Evolutionary conservation across 139 green algal species (phyloP).

Genomic region (Chlamydomonas schloesseri): DNA sequence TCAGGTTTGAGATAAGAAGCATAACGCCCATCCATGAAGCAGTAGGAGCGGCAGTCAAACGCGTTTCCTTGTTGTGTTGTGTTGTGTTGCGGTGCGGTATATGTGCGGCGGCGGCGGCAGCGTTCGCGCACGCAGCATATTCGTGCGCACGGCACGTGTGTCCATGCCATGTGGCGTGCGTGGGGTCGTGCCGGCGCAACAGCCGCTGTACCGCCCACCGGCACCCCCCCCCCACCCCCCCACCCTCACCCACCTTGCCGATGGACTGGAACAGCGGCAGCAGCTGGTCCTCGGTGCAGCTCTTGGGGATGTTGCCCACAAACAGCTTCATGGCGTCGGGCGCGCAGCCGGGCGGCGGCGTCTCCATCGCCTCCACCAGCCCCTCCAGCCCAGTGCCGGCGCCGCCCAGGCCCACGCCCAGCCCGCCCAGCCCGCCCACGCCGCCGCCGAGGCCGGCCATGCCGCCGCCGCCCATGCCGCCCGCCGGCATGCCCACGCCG

Average conservation of each 20-base stretch:
- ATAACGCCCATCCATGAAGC: too few relatives aligned
- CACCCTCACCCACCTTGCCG: conserved; percentile 49
- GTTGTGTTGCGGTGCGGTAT: too few relatives aligned
- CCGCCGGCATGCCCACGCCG: neutral
- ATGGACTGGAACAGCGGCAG: conserved; percentile 71
- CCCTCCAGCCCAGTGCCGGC: neutral
- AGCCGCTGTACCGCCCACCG: too few relatives aligned
- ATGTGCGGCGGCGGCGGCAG: too few relatives aligned
- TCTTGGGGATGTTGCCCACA: conserved; percentile 78
- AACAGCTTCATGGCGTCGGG: conserved; percentile 70
- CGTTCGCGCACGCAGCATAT: too few relatives aligned
- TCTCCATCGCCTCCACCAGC: conserved; percentile 38
- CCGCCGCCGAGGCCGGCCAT: neutral
- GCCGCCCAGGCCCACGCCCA: neutral
- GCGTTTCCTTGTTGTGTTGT: too few relatives aligned
- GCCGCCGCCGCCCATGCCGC: neutral
- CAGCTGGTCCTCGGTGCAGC: conserved; percentile 72
- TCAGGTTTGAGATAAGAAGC: too few relatives aligned
- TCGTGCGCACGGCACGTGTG: too few relatives aligned
- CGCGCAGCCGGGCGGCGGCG: conserved; percentile 51
- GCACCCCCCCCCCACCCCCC: neutral
- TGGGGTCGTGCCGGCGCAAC: too few relatives aligned
- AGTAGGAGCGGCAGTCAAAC: too few relatives aligned
- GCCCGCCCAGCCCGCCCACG: neutral
- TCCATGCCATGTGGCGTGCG: too few relatives aligned